Base-by-base conservation (phyloP, 2,329 filamentous ascomycete species). In the Penicillium sp. region DNA sequence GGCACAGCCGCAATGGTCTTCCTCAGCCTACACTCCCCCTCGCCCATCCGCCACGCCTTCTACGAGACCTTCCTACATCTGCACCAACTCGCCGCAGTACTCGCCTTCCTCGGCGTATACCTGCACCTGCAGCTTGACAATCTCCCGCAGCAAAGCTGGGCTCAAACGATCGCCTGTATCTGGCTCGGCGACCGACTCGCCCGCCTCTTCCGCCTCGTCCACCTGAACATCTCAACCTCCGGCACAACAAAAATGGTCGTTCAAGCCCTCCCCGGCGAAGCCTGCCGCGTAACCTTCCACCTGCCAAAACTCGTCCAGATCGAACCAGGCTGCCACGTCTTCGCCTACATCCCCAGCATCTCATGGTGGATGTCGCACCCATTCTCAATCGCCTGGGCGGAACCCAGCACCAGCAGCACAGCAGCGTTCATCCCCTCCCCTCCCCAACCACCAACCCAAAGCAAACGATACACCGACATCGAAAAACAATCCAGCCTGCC, bases 21-120 rank as follows among this genome's bases (percentile, higher is more conserved):
- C 36, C 72, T 82, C 10, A 44, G 68, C 1, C 58, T 78, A 12
- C 79, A 81, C 59, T 78, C 79, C 1, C 73, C 75, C 10, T 81
- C 91, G 2, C 89, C 92, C 0, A 71, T 99, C 51, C 88, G 94
- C 60, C 93, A 97, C 75, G 92, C 93, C 39, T 97, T 96, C 73
- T 99, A 99, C 78, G 94, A 99, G 78, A 96, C 91, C 1, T 99
- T 99, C 62, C 65, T 81, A 25, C 77, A 80, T 59, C 63, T 80
- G 7, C 79, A 81, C 65, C 78, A 80, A 59, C 62, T 79, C 13
- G 70, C 74, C 23, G 79, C 77, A 10, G 61, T 80, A 17, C 48
- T 77, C n/a, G 71, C 76, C 17, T 69, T 80, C 52, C 50, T 79
- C 15, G 79, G 78, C 10, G 70, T 80, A 36, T 79, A 78, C 58